Evolutionary conservation across 208 protist species (phyloP).

Genomic region (Trypanosoma mega): DNA sequence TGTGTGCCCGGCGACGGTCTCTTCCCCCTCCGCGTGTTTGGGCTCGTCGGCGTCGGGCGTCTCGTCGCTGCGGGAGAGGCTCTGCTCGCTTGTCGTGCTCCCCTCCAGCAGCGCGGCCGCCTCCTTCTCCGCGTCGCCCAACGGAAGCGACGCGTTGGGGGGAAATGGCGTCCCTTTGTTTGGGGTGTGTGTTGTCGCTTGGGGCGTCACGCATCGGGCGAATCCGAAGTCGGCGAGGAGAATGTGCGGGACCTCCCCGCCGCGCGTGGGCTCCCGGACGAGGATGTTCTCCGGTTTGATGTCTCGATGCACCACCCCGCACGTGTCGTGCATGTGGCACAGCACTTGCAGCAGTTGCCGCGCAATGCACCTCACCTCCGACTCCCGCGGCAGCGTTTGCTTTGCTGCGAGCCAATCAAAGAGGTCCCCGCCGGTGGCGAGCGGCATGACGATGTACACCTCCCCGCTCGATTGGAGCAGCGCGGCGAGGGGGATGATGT

Average conservation of each 20-base stretch:
- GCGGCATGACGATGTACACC: constrained; percentile 52
- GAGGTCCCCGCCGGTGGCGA: constrained; percentile 44
- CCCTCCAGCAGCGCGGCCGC: too few relatives aligned
- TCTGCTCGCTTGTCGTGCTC: too few relatives aligned
- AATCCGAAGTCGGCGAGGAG: constrained; percentile 54
- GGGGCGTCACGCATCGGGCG: constrained; percentile 11
- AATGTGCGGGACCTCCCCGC: constrained; percentile 29
- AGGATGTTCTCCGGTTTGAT: constrained; percentile 33
- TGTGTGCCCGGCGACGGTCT: too few relatives aligned
- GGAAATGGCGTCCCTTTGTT: too few relatives aligned
- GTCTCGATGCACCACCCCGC: constrained; percentile 39
- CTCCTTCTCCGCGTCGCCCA: too few relatives aligned
- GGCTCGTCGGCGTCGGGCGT: too few relatives aligned
- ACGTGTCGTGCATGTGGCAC: constrained; percentile 46
- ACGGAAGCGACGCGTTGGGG: too few relatives aligned
- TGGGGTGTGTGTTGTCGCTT: too few relatives aligned
- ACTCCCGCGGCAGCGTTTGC: constrained; percentile 40
- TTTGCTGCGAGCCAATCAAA: constrained; percentile 59
- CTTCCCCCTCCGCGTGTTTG: too few relatives aligned
- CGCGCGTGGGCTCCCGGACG: neutral
- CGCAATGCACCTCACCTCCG: constrained; percentile 32
- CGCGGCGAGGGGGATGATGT: constrained; percentile 53
- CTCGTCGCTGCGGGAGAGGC: too few relatives aligned
- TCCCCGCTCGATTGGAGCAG: constrained; percentile 47
- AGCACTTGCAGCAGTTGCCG: constrained; percentile 33